Conservation (phyloP, 1,284 basidiomycete species). For the Ustilago hordei region DNA sequence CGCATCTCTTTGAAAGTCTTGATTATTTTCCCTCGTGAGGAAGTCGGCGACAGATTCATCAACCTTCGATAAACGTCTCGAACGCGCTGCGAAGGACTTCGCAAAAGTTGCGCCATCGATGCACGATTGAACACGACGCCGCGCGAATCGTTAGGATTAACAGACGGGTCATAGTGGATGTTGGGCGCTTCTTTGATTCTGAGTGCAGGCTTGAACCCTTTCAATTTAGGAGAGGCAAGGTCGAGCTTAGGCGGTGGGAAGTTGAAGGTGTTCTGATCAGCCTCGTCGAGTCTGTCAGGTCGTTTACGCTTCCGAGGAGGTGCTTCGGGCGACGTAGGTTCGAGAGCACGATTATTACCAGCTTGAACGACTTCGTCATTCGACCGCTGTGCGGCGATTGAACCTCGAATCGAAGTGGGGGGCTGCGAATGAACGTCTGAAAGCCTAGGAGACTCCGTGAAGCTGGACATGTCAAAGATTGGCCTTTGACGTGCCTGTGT, state of each 20-base stretch:
- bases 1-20: neutral
- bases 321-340: neutral
- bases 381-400: neutral
- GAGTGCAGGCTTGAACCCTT: constrained; percentile 11
- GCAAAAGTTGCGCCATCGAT: neutral
- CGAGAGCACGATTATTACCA: neutral
- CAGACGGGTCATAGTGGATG: neutral
- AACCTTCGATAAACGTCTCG: constrained; percentile 1
- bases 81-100: neutral
- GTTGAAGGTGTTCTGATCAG: constrained; percentile 1
- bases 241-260: constrained; percentile 4
- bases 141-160: neutral
- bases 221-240: constrained; percentile 9
- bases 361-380: neutral
- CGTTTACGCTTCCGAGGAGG: constrained; percentile 16
- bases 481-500: neutral
- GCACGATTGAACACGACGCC: neutral
- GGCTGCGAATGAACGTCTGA: neutral
- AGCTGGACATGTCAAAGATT: neutral
- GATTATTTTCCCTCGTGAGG: neutral
- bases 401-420: neutral
- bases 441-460: neutral
- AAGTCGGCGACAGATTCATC: neutral
- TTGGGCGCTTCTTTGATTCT: neutral
- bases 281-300: neutral